Conservation (phyloP, 2,329 filamentous ascomycete genomes). For the Apiospora koreana region DNA sequence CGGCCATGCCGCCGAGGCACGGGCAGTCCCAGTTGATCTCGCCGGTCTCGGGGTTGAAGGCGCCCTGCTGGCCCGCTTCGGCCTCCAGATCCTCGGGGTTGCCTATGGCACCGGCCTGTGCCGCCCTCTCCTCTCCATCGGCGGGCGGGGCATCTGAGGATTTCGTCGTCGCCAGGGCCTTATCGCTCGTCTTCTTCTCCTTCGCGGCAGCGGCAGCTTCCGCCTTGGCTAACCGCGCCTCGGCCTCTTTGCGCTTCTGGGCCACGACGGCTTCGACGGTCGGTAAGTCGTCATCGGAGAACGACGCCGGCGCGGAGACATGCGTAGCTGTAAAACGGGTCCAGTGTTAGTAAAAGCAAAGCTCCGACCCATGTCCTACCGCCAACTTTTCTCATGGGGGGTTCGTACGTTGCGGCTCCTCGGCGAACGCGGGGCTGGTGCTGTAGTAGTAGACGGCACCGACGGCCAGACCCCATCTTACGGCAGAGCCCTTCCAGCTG, state of each 20-base stretch:
- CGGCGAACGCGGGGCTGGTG: constrained; percentile 83
- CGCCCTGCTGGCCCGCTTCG: constrained; percentile 83
- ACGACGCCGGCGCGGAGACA: constrained; percentile 48
- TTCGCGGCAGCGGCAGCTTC: constrained; percentile 20
- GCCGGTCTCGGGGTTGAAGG: constrained; percentile 97
- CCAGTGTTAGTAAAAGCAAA: constrained; percentile 12
- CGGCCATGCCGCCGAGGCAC: constrained; percentile 93
- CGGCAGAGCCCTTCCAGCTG: constrained; percentile 77
- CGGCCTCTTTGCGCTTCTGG: constrained; percentile 57
- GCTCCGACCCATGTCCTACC: too few relatives aligned
- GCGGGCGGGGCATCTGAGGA: constrained; percentile 25
- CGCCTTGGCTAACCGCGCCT: constrained; percentile 33
- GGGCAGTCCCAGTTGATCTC: constrained; percentile 99
- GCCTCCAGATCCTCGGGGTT: constrained; percentile 66
- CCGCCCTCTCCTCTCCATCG: constrained; percentile 18
- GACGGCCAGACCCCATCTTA: constrained; percentile 74
- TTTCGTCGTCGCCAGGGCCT: constrained; percentile 21
- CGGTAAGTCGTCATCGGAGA: constrained; percentile 57
- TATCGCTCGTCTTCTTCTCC: constrained; percentile 30
- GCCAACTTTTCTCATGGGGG: neutral
- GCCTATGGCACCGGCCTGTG: constrained; percentile 20
- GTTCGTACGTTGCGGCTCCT: constrained; percentile 73
- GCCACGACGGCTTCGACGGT: constrained; percentile 70
- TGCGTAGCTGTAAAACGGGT: neutral
- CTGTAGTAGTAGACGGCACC: constrained; percentile 92